Evolutionary conservation across 352 stramenopile genomes (phyloP).

Genomic region (Globisporangium uncinulatum): DNA sequence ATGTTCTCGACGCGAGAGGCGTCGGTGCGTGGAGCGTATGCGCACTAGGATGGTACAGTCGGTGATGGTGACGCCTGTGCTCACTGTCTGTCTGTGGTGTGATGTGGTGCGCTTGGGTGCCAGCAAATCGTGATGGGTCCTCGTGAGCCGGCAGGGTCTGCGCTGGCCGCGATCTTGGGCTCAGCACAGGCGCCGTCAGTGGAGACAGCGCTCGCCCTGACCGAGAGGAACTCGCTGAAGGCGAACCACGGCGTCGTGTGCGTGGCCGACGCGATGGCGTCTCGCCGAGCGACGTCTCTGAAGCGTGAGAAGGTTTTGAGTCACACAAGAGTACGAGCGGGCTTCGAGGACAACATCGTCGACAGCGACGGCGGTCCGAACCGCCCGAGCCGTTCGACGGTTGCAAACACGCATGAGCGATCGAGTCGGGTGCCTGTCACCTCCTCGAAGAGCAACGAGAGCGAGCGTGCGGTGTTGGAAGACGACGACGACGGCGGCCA

Average conservation of each 20-base stretch:
- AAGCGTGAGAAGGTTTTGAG: neutral
- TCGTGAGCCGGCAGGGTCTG: conserved; percentile 39
- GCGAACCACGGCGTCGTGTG: conserved; percentile 21
- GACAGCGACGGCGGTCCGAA: conserved; percentile 6
- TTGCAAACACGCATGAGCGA: conserved; percentile 4
- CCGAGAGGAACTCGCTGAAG: conserved; percentile 33
- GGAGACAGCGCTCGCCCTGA: conserved; percentile 38
- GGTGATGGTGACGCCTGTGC: neutral
- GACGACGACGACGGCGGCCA: conserved; percentile 1
- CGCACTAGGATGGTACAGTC: neutral
- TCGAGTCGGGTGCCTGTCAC: conserved; percentile 2
- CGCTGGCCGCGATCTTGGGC: conserved; percentile 37
- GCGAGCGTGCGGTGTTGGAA: too few species aligned
- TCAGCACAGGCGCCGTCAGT: conserved; percentile 44
- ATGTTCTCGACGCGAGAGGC: conserved; percentile 41
- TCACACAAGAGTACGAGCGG: neutral
- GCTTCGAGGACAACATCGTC: conserved; percentile 2
- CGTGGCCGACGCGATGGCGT: conserved; percentile 6
- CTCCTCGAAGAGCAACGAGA: neutral
- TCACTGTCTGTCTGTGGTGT: neutral
- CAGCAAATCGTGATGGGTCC: conserved; percentile 55
- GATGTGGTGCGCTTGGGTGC: neutral
- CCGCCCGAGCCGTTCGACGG: conserved; percentile 3
- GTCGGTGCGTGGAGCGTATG: conserved; percentile 19
- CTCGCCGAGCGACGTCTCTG: neutral